phyloP scores from a whole-genome alignment of 2,329 filamentous ascomycete genomes.

The Pseudogymnoascus sp. region DNA sequence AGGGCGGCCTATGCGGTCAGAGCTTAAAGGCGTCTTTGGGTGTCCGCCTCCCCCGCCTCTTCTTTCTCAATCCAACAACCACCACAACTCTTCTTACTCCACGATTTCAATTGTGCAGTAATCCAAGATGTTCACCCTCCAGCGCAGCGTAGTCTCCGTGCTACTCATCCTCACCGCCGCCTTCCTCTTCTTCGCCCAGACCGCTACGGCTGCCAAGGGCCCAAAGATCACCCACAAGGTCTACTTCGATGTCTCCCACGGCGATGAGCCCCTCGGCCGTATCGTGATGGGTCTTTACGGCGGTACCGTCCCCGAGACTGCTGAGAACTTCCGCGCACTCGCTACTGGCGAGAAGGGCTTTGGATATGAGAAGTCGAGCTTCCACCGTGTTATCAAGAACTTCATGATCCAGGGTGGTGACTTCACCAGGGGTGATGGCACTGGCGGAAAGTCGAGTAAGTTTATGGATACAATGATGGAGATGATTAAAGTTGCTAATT shows the following conservation, averaged over 20 bases:
- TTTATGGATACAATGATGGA: conserved; percentile 19
- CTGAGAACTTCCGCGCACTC: conserved; percentile 68
- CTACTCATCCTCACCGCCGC: conserved; percentile 69
- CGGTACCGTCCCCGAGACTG: conserved; percentile 73
- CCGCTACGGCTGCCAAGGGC: conserved; percentile 68
- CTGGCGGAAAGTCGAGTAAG: conserved; percentile 76
- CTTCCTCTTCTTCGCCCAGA: conserved; percentile 68
- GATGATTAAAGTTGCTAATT: conserved; percentile 14
- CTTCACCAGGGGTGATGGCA: conserved; percentile 76
- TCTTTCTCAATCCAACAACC: conserved; percentile 12
- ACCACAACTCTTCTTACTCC: conserved; percentile 12
- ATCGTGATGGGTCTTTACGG: conserved; percentile 79
- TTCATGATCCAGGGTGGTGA: conserved; percentile 93
- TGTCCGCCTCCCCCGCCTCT: background rate
- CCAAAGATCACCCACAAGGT: conserved; percentile 96
- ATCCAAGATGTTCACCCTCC: conserved; percentile 65
- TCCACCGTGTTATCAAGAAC: conserved; percentile 84
- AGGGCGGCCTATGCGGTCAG: background rate
- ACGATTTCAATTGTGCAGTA: conserved; percentile 19
- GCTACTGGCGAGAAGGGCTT: conserved; percentile 81
- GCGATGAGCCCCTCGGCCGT: conserved; percentile 64
- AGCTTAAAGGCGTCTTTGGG: background rate
- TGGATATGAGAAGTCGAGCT: conserved; percentile 71
- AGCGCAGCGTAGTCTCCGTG: conserved; percentile 61
- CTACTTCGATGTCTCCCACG: conserved; percentile 76